Conservation (phyloP, 192 early-diverging fungal species). For the Haplosporangium gracile region DNA sequence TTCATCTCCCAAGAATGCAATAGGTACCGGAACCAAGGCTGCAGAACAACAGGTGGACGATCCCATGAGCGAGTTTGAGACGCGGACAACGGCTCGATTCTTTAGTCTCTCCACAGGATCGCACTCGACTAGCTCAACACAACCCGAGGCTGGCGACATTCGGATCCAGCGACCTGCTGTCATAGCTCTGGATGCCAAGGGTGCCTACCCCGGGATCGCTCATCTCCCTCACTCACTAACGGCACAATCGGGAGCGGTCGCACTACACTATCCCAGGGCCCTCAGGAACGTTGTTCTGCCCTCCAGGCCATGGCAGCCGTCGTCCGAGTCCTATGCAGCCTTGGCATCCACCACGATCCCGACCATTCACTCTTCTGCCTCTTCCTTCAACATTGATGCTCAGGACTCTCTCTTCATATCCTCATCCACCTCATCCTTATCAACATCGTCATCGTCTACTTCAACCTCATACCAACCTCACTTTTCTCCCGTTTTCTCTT, state of each 20-base stretch:
- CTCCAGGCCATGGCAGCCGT: constrained; percentile 10
- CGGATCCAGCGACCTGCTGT: constrained; percentile 28
- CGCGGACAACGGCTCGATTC: constrained; percentile 1
- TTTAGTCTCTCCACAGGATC: constrained; percentile 1
- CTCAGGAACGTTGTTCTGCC: constrained; percentile 21
- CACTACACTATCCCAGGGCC: constrained; percentile 10
- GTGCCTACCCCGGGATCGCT: constrained; percentile 41
- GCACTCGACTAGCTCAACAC: background rate
- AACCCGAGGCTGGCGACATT: constrained; percentile 14
- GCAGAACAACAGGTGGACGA: background rate
- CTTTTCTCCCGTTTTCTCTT: constrained; percentile 29
- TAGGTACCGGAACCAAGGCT: background rate
- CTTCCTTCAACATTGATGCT: background rate
- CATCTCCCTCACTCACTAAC: constrained; percentile 18
- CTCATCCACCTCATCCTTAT: background rate
- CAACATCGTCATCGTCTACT: background rate
- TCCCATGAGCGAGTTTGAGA: background rate
- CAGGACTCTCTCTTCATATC: background rate
- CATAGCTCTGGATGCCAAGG: constrained; percentile 19
- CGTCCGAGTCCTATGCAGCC: background rate
- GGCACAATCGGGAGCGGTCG: background rate
- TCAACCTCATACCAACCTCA: constrained; percentile 20
- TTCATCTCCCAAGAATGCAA: background rate
- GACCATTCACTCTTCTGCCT: constrained; percentile 13
- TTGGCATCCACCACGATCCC: constrained; percentile 15